Evolutionary conservation across 2,329 filamentous ascomycete genomes (phyloP), one percentile per base, ranked within the genome.

Genomic region (Aplosporella prunicola): DNA sequence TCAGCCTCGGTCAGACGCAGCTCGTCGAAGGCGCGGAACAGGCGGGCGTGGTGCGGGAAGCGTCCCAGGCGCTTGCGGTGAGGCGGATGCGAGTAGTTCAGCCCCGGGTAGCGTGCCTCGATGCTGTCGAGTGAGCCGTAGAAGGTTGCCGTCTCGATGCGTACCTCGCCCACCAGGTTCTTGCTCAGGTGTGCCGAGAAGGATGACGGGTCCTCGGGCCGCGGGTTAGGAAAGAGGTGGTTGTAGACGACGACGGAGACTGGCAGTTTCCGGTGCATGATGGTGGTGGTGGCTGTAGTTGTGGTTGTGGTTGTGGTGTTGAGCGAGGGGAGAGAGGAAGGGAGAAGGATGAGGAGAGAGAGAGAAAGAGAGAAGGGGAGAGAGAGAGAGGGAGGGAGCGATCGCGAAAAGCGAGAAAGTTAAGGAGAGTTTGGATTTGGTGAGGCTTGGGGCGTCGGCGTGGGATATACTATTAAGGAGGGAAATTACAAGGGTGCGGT

Each of bases 91-190:
- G 72, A 77, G 65, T 89, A 89, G 66, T 89, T 82, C 39, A 89
- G 73, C 20, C 82, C 82, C 0, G 82, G 82, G 47, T 88, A 88
- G 50, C 84, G 83, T 47, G 82, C 82, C 64, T 89, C 82, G 47
- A 80, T 75, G 17, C 80, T 85, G 53, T 84, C 78, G 46, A 88
- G 73, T 52, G 83, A 79, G 47, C 82, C 82, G 59, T 85, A 88
- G 63, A 84, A 88, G 35, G 78, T 74, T 47, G 80, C 74, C 2
- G 83, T 84, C 58, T 88, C 82, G 53, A 82, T 78, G 41, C 82
- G 80, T 41, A 88, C 82, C 64, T 88, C 82, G 46, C 75, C 74
- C 33, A 88, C 80, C 32, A 88, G 72, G 56, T 76, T 72, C 42
- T 79, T 75, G 48, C 79, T 75, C 31, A 88, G 71, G 28, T 87